A percentile compares a stretch with the other conserved stretches of the same genome.
phyloP scores from a whole-genome alignment of 371 early-diverging fungal genomes.

The Fennellomyces sp. region DNA sequence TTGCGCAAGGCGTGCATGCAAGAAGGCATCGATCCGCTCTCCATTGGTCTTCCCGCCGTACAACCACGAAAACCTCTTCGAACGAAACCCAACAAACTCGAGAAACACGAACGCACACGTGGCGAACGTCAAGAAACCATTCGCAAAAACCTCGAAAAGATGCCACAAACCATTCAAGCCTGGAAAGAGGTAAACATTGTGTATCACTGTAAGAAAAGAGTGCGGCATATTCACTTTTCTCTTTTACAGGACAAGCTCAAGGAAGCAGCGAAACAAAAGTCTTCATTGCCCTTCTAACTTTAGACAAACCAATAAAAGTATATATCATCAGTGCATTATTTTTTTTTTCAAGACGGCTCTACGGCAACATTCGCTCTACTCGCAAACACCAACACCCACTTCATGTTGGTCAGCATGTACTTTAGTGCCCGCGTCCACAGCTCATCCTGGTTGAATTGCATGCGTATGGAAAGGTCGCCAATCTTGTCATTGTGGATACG shows the following conservation, averaged over 20 bases:
- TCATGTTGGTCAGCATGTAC: conserved; percentile 85
- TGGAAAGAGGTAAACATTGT: conserved; percentile 58
- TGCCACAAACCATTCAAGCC: conserved; percentile 52
- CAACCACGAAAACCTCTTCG: conserved; percentile 39
- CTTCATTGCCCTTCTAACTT: conserved; percentile 54
- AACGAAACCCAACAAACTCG: conserved; percentile 64
- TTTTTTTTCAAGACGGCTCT: background rate
- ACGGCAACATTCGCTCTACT: conserved; percentile 43
- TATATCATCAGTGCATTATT: background rate
- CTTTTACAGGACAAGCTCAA: conserved; percentile 45
- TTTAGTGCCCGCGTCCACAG: conserved; percentile 91
- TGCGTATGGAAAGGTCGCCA: conserved; percentile 81
- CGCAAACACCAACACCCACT: conserved; percentile 82
- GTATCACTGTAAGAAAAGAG: too few relatives aligned
- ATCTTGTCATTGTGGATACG: conserved; percentile 90
- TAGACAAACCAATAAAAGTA: background rate
- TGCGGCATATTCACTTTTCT: background rate
- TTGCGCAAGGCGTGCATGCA: conserved; percentile 65
- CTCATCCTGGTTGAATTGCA: conserved; percentile 90
- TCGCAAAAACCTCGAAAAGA: conserved; percentile 46
- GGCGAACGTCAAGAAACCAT: conserved; percentile 52
- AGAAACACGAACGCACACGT: conserved; percentile 67
- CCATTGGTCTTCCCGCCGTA: conserved; percentile 52
- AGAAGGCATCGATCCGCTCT: conserved; percentile 49
- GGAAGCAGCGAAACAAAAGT: conserved; percentile 49